Percentiles rank a stretch among this genome's conserved stretches.
phyloP scores from a whole-genome alignment of 2,329 filamentous ascomycete species.

The Aureobasidium sp. region DNA sequence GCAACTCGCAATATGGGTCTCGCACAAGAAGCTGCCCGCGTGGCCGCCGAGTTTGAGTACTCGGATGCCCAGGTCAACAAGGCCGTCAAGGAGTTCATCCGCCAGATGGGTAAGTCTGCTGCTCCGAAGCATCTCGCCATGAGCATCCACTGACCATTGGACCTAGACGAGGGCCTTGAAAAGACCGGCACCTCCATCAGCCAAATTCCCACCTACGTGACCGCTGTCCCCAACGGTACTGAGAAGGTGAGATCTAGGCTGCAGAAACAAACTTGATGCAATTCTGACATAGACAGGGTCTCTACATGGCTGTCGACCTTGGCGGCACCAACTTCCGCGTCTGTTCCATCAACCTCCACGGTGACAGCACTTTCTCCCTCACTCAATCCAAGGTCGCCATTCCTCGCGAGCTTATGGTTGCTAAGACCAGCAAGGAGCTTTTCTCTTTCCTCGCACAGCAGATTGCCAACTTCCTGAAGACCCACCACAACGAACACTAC shows the following conservation, averaged over 20 bases:
- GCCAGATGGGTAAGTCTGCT: constrained; percentile 62
- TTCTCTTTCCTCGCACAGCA: constrained; percentile 91
- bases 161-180: constrained; percentile 68
- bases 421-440: constrained; percentile 76
- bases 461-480: constrained; percentile 79
- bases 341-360: constrained; percentile 88
- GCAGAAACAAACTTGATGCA: not conserved
- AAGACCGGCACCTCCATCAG: constrained; percentile 75
- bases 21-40: constrained; percentile 65
- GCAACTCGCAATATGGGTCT: constrained; percentile 42
- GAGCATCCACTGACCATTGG: constrained; percentile 16
- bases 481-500: constrained; percentile 85
- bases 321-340: constrained; percentile 98
- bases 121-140: not conserved
- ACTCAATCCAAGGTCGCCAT: constrained; percentile 90
- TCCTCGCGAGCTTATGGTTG: constrained; percentile 81
- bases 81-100: constrained; percentile 77
- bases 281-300: constrained; percentile 50
- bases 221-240: constrained; percentile 89
- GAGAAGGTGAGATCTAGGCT: constrained; percentile 63
- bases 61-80: constrained; percentile 68
- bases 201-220: constrained; percentile 97
- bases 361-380: constrained; percentile 89
- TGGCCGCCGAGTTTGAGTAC: constrained; percentile 83
- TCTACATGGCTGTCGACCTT: constrained; percentile 95